These are phyloP conservation scores for Verbena officinalis DNA, from an alignment of 257 asterid genomes.

Conservation along the genomic window DNA sequence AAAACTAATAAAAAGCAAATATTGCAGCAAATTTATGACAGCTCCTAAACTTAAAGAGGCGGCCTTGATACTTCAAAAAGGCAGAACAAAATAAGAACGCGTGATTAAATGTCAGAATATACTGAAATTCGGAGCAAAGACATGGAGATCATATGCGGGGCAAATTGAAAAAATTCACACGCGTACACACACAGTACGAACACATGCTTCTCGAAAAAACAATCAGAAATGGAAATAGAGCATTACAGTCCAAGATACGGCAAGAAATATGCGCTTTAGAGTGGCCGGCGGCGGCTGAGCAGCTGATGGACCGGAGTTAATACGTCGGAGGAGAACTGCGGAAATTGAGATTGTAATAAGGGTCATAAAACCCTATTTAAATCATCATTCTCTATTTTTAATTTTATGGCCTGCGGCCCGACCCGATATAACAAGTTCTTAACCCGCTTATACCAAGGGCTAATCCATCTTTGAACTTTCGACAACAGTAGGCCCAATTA, in stretches of 20 bases:
- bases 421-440: no score
- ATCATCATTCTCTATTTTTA: background rate
- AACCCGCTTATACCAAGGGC: no score
- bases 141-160: background rate
- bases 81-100: no score
- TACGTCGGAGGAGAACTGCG: background rate
- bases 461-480: no score
- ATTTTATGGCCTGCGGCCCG: no score
- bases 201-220: no score
- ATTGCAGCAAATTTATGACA: background rate
- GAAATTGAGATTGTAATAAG: background rate
- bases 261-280: background rate
- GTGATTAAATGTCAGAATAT: no score
- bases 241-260: background rate
- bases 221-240: no score
- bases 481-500: no score
- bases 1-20: background rate
- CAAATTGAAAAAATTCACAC: background rate
- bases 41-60: no score
- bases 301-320: background rate
- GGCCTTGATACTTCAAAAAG: no score
- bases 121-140: background rate
- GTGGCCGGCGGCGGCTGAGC: background rate
- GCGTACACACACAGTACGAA: no score
- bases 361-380: background rate